Base-by-base conservation (phyloP, 2,329 filamentous ascomycete species). In the Chalaropsis ovoidea region DNA sequence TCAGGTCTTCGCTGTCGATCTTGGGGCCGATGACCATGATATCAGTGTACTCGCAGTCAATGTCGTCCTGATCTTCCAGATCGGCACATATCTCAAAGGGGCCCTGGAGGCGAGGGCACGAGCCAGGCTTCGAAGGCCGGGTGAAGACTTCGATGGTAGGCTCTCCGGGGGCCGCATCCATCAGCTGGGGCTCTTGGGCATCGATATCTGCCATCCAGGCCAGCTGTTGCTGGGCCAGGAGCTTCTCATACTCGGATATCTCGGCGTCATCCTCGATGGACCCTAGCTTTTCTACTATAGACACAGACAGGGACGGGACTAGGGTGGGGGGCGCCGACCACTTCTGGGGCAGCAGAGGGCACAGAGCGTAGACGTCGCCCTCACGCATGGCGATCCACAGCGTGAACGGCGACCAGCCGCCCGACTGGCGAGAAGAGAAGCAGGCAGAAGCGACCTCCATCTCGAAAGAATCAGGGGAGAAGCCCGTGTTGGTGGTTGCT, bases 311-410 rank as follows among this genome's bases (percentile, higher is more conserved):
- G 0, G 90, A 91, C 1, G 91, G 88, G 15, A 96, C 84, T 41
- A 94, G 79, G 0, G 88, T 87, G 1, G 86, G 81, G 15, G 87
- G 86, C 27, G 88, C 86, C 27, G 89, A 85, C 91, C 93, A 97
- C 71, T 87, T 90, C 63, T 86, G 85, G 0, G 94, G 94, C 41
- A 99, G 79, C 49, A 99, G 80, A 1, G 94, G 94, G 72, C 92
- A 96, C 8, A 99, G 78, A 1, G 93, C 92, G 72, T 99, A 99
- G 5, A 97, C 82, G 72, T 96, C 92, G 2, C 94, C 94, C 67
- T 90, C 88, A 45, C 85, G 85, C 88, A 96, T 99, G n/a, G 92
- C 91, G 63, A 97, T 79, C 90, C 93, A 99, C 11, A 99, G 80
- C 0, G 94, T 97, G 89, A 96, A 96, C 10, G 92, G 85, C 7